phyloP scores from a whole-genome alignment of 2,329 filamentous ascomycete genomes.

The Trichoderma afroharzianum region DNA sequence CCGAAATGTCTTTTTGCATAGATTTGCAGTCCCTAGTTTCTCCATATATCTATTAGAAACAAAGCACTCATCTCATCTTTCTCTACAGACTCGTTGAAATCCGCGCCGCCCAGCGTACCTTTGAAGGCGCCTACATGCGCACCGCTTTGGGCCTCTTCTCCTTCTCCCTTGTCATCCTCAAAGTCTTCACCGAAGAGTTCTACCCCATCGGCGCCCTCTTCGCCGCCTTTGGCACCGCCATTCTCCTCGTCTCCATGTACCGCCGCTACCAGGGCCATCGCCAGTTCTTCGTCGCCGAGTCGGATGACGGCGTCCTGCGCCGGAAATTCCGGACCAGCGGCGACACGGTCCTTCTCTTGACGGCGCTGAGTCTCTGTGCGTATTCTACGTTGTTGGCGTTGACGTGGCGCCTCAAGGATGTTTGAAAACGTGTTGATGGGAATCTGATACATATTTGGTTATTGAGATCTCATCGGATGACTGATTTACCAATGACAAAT shows the following conservation, averaged over 20 bases:
- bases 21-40: not conserved
- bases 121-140: constrained; percentile 94
- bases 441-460: not conserved
- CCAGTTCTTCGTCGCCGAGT: constrained; percentile 72
- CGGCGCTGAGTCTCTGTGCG: constrained; percentile 52
- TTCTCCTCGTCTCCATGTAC: constrained; percentile 80
- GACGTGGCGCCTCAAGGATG: constrained; percentile 43
- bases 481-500: not conserved
- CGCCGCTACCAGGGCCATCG: constrained; percentile 86
- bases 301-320: constrained; percentile 32
- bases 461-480: not conserved
- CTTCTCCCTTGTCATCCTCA: constrained; percentile 83
- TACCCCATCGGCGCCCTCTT: constrained; percentile 96
- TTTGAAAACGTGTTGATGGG: constrained; percentile 15
- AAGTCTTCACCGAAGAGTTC: constrained; percentile 96
- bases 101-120: constrained; percentile 90
- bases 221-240: constrained; percentile 81
- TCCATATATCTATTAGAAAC: not conserved
- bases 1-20: not conserved
- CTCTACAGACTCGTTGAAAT: constrained; percentile 75
- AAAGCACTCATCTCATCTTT: not conserved
- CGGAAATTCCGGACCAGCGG: constrained; percentile 62
- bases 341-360: constrained; percentile 58
- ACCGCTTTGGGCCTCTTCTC: constrained; percentile 94
- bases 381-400: constrained; percentile 56